Evolutionary conservation across 805 yeast genomes (phyloP), one percentile per base, ranked within the genome.

Genomic region (Candida vartiovaarae): DNA sequence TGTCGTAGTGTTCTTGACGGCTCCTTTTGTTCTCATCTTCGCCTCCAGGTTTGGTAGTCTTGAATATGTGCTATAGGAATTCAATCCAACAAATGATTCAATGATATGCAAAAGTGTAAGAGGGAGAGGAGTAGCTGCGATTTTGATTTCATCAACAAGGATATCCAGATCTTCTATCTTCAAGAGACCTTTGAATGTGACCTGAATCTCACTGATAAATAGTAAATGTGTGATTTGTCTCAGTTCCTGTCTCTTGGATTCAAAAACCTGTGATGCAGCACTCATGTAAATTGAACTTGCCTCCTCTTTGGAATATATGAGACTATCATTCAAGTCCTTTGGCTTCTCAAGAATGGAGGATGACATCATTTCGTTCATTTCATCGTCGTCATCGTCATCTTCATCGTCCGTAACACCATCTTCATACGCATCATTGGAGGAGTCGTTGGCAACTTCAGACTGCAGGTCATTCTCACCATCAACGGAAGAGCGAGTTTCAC

Each of bases 221-320:
- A 64, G 39, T 3, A 63, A 37, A 6, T 49, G 47, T 6, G 54
- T 31, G 6, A 49, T 36, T 5, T 31, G 27, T 35, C 30, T 52
- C 52, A 39, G 34, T 23, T 43, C 46, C 10, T 46, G 34, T 8
- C 44, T 47, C 32, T 48, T 46, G 3, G 59, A 50, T 25, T 52
- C 59, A 39, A 71, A 64, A 2, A 77, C 57, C 40, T 74, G 71
- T 0, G 86, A 78, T 8, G 82, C 68, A 2, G 95, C 95, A 61
- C 95, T 85, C 90, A 85, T 79, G 57, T 84, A 87, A 20, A 86
- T 72, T 3, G 89, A 80, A 38, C 78, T 72, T 1, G 86, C 83
- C 44, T 82, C 84, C 40, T 75, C 79, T 42, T 77, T 82, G 2
- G 91, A 78, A 56, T 80, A 82, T 32, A 80, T 66, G 64, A 77